Conservation (phyloP, 2,329 filamentous ascomycete genomes). For the Alternaria dauci region DNA sequence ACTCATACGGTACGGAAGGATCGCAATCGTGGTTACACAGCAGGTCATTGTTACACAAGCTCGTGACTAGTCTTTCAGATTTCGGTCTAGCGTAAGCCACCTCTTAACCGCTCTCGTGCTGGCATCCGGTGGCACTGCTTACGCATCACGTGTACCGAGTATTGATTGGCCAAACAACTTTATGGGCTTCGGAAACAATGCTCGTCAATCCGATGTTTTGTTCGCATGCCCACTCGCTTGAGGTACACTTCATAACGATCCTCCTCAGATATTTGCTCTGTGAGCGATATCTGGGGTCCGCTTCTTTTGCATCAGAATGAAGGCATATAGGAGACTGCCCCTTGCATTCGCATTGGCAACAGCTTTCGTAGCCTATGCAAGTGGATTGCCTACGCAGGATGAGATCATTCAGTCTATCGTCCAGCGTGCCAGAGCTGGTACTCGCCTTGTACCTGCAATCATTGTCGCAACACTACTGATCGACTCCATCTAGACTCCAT, state of each 20-base stretch:
- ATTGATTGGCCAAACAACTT: not conserved
- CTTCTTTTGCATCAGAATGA: not conserved
- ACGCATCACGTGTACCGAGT: not conserved
- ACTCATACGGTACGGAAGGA: not conserved
- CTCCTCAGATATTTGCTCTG: no score
- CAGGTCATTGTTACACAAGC: not conserved
- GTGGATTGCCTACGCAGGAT: not conserved
- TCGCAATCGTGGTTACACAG: not conserved
- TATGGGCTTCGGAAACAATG: not conserved
- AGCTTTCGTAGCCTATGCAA: not conserved
- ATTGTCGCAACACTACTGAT: not conserved
- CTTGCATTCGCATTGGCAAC: not conserved
- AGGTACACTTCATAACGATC: not conserved
- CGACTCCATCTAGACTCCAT: not conserved
- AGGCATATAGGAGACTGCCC: not conserved
- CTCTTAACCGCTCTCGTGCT: not conserved
- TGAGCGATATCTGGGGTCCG: not conserved
- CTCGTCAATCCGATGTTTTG: not conserved
- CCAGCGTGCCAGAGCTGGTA: not conserved
- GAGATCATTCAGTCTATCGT: not conserved
- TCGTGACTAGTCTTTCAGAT: not conserved
- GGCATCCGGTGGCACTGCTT: constrained; percentile 1
- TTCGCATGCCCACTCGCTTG: not conserved
- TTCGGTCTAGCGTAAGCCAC: not conserved
- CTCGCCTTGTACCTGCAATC: not conserved